These are phyloP conservation scores for Penicillium sp. DNA, from an alignment of 2,329 filamentous ascomycete genomes.

Conservation along the genomic window DNA sequence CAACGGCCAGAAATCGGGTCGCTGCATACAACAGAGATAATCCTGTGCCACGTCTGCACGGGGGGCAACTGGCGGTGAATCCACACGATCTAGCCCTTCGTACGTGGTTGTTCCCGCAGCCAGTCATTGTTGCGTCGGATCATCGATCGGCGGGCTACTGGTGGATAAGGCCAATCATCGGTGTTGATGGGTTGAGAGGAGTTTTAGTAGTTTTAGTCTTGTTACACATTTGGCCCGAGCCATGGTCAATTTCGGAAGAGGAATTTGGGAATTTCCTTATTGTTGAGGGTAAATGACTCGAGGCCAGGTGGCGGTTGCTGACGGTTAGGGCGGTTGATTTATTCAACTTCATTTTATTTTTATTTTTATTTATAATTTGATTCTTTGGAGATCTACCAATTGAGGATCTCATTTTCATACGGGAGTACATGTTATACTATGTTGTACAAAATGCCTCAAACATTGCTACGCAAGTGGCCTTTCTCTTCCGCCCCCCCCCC, in stretches of 20 bases:
- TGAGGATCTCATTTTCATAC: neutral
- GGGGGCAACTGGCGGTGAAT: slow-evolving; percentile 29
- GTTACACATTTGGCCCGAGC: slow-evolving; percentile 26
- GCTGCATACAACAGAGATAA: neutral
- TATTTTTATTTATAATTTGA: too few species aligned
- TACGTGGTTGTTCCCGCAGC: slow-evolving; percentile 26
- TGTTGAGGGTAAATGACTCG: slow-evolving; percentile 3
- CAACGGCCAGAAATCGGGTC: too few species aligned
- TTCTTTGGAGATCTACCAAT: too few species aligned
- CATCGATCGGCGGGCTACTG: slow-evolving; percentile 28
- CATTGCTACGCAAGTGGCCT: neutral
- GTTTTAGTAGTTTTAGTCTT: slow-evolving; percentile 10
- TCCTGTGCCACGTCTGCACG: slow-evolving; percentile 25
- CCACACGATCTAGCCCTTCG: slow-evolving; percentile 24
- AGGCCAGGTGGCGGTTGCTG: slow-evolving; percentile 4
- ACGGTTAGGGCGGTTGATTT: slow-evolving; percentile 6
- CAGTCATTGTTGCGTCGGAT: slow-evolving; percentile 28
- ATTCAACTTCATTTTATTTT: neutral
- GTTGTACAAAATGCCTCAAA: neutral
- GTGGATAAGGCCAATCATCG: slow-evolving; percentile 9
- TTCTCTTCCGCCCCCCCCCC: too few species aligned
- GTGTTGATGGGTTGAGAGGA: neutral
- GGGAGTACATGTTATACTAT: too few species aligned
- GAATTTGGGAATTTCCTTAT: too few species aligned
- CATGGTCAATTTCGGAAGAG: slow-evolving; percentile 13